Percentiles rank a stretch among this genome's conserved stretches.
These are phyloP conservation scores for Astrephomene gubernaculifera DNA, from an alignment of 139 green algal species.

Conservation along the genomic window DNA sequence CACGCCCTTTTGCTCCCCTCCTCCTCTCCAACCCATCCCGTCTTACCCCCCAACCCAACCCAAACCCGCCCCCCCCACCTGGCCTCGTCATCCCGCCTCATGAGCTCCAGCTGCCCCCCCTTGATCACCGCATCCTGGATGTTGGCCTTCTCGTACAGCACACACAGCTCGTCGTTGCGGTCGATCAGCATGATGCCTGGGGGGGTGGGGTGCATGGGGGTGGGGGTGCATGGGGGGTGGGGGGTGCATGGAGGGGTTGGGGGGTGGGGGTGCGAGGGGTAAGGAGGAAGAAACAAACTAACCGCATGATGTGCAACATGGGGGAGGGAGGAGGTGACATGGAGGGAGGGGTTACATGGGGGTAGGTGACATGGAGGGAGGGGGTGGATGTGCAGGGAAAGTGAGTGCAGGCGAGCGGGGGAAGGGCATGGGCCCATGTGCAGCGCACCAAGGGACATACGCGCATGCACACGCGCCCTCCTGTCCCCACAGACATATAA, in stretches of 20 bases:
- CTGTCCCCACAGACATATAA: no score
- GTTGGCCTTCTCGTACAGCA: slow-evolving; percentile 88
- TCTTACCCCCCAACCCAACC: slow-evolving; percentile 8
- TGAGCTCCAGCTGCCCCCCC: slow-evolving; percentile 67
- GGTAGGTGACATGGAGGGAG: no score
- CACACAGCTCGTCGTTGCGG: slow-evolving; percentile 89
- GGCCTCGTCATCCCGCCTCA: slow-evolving; percentile 75
- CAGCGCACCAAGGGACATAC: no score
- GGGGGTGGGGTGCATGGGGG: not conserved
- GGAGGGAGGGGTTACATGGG: not conserved
- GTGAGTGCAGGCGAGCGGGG: not conserved
- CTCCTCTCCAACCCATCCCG: no score
- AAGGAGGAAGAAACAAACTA: not conserved
- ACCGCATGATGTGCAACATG: not conserved
- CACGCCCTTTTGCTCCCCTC: no score
- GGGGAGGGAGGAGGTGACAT: not conserved
- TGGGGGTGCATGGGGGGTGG: not conserved
- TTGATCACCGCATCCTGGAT: slow-evolving; percentile 74
- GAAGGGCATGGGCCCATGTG: not conserved
- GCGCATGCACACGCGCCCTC: no score
- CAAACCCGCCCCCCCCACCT: slow-evolving; percentile 27
- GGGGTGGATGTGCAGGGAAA: no score
- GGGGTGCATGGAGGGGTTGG: not conserved
- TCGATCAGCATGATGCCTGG: slow-evolving; percentile 83
- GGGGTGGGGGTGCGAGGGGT: no score